phyloP scores from a whole-genome alignment of 257 asterid species.

The Capsicum rhomboideum region DNA sequence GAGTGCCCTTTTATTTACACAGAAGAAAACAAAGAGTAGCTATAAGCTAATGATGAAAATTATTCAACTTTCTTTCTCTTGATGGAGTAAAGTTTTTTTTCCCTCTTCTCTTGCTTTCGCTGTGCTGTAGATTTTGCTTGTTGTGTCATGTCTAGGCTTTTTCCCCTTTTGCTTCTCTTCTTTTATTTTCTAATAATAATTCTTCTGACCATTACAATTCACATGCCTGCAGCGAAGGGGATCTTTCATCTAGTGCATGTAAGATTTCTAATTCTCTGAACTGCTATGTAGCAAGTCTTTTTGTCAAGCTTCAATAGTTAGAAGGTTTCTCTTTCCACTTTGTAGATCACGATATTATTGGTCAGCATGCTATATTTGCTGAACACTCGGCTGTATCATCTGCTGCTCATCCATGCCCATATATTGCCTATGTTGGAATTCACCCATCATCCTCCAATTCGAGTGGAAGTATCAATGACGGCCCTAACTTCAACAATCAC shows the following conservation, averaged over 20 bases:
- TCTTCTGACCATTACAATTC: constrained; percentile 7
- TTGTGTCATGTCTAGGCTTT: not conserved
- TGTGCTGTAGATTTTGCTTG: not conserved
- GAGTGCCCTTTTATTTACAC: not conserved
- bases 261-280: constrained; percentile 29
- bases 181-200: constrained; percentile 12
- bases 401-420: constrained; percentile 72
- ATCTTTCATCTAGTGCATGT: constrained; percentile 67
- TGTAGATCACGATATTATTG: constrained; percentile 59
- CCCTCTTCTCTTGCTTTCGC: not conserved
- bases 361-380: constrained; percentile 57
- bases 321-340: constrained; percentile 15
- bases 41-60: not conserved
- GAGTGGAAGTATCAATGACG: constrained; percentile 52
- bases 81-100: not conserved
- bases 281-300: constrained; percentile 5
- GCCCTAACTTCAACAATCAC: constrained; percentile 53
- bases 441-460: constrained; percentile 74
- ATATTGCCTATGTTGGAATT: constrained; percentile 68
- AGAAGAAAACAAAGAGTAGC: not conserved
- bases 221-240: constrained; percentile 66
- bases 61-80: not conserved
- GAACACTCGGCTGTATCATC: constrained; percentile 69
- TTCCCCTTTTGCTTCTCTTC: not conserved
- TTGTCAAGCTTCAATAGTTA: constrained; percentile 11